Evolutionary conservation across 371 early-diverging fungal genomes (phyloP).

Genomic region (Hamiltosporidium tvaerminnensis): DNA sequence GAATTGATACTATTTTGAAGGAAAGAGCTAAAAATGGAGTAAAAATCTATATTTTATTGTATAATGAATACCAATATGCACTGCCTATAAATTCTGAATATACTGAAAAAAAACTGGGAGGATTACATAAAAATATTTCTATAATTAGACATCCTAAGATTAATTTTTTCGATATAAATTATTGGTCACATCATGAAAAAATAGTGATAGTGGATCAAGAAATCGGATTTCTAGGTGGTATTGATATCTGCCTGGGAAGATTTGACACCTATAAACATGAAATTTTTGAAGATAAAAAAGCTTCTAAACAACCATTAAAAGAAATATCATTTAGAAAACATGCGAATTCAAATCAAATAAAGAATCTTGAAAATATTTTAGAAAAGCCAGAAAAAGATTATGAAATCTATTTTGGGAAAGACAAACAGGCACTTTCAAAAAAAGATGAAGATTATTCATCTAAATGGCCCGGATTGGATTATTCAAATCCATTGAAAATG

Average conservation of each 20-base stretch:
- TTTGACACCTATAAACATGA: constrained; percentile 66
- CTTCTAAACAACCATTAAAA: background rate
- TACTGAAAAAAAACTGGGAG: constrained; percentile 62
- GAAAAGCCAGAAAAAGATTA: background rate
- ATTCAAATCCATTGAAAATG: constrained; percentile 69
- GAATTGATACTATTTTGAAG: constrained; percentile 64
- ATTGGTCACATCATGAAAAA: constrained; percentile 63
- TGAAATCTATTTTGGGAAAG: background rate
- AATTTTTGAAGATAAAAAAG: constrained; percentile 56
- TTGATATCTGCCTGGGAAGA: constrained; percentile 74
- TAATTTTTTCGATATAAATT: constrained; percentile 57
- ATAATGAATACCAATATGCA: constrained; percentile 68
- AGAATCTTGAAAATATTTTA: no score
- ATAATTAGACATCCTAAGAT: constrained; percentile 52
- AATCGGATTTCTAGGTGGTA: constrained; percentile 69
- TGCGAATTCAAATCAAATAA: no score
- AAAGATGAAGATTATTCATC: constrained; percentile 12
- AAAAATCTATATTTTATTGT: constrained; percentile 67
- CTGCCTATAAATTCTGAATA: constrained; percentile 63
- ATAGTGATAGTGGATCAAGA: constrained; percentile 65
- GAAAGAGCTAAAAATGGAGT: constrained; percentile 69
- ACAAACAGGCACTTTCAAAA: background rate
- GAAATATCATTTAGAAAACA: no score
- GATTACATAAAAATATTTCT: constrained; percentile 63
- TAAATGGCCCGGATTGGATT: constrained; percentile 68